These are phyloP conservation scores for Paraleonurus japonicus DNA, from an alignment of 257 asterid species.

Conservation along the genomic window DNA sequence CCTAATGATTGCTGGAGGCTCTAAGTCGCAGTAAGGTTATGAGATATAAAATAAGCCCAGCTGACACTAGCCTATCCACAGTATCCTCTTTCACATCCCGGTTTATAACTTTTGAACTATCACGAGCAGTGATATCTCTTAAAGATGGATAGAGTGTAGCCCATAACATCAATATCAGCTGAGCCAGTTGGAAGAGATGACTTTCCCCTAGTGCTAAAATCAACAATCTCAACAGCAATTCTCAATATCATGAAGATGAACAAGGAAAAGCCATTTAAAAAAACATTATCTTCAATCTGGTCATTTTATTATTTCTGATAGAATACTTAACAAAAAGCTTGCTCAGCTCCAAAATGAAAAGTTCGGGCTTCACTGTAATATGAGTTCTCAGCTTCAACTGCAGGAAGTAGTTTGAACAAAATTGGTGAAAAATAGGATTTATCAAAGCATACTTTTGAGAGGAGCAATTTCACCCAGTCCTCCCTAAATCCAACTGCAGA, in stretches of 20 bases:
- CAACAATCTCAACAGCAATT: constrained; percentile 39
- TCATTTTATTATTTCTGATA: constrained; percentile 59
- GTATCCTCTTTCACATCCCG: constrained; percentile 33
- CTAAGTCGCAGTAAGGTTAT: constrained; percentile 58
- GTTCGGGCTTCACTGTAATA: too few species aligned
- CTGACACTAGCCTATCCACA: constrained; percentile 46
- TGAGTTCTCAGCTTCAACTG: constrained; percentile 17
- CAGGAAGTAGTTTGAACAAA: constrained; percentile 47
- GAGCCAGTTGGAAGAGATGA: constrained; percentile 63
- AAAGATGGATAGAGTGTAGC: constrained; percentile 62
- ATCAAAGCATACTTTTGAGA: constrained; percentile 60
- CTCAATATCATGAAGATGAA: constrained; percentile 44
- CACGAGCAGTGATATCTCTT: constrained; percentile 67
- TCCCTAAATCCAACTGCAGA: constrained; percentile 66
- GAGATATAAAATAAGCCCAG: constrained; percentile 63
- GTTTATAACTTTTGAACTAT: constrained; percentile 23
- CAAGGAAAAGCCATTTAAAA: constrained; percentile 42
- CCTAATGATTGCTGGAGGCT: constrained; percentile 63
- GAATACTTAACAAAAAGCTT: constrained; percentile 49
- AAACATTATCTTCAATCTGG: constrained; percentile 37
- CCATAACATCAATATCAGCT: constrained; percentile 57
- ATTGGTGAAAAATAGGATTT: constrained; percentile 35
- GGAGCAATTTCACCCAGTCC: constrained; percentile 62
- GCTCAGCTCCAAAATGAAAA: constrained; percentile 51
- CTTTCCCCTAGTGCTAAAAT: constrained; percentile 43